phyloP scores from a whole-genome alignment of 1,284 basidiomycete species.

The Apiotrichum sp. region DNA sequence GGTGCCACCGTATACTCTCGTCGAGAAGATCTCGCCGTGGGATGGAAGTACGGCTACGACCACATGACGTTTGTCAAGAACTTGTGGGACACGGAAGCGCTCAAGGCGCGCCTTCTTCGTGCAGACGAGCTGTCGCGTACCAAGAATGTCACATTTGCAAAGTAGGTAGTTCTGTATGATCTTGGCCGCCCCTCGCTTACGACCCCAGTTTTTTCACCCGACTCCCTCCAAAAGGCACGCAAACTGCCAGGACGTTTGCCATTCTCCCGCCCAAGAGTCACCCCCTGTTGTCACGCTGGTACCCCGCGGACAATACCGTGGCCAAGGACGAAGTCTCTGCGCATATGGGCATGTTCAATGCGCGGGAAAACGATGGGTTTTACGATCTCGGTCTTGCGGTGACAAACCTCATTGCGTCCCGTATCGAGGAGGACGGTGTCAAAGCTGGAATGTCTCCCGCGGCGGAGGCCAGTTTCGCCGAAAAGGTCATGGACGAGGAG shows the following conservation, averaged over 20 bases:
- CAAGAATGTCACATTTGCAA: slow-evolving; percentile 58
- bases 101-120: slow-evolving; percentile 59
- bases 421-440: slow-evolving; percentile 40
- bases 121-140: slow-evolving; percentile 57
- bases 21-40: slow-evolving; percentile 56
- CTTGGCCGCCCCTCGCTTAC: background rate
- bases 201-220: slow-evolving; percentile 64
- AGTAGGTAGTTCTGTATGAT: slow-evolving; percentile 51
- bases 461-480: background rate
- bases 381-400: slow-evolving; percentile 72
- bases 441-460: background rate
- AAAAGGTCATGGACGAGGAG: background rate
- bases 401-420: slow-evolving; percentile 43
- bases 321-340: slow-evolving; percentile 76
- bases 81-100: slow-evolving; percentile 70
- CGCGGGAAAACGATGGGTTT: slow-evolving; percentile 78
- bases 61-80: slow-evolving; percentile 86
- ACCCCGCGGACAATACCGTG: slow-evolving; percentile 58
- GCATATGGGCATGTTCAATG: slow-evolving; percentile 83
- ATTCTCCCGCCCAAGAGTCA: slow-evolving; percentile 60
- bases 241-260: slow-evolving; percentile 64
- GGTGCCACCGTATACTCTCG: slow-evolving; percentile 77
- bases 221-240: slow-evolving; percentile 57
- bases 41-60: slow-evolving; percentile 73
- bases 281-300: slow-evolving; percentile 55